phyloP scores from a whole-genome alignment of 2,329 filamentous ascomycete species.

The Pseudocercospora pini-densiflorae region DNA sequence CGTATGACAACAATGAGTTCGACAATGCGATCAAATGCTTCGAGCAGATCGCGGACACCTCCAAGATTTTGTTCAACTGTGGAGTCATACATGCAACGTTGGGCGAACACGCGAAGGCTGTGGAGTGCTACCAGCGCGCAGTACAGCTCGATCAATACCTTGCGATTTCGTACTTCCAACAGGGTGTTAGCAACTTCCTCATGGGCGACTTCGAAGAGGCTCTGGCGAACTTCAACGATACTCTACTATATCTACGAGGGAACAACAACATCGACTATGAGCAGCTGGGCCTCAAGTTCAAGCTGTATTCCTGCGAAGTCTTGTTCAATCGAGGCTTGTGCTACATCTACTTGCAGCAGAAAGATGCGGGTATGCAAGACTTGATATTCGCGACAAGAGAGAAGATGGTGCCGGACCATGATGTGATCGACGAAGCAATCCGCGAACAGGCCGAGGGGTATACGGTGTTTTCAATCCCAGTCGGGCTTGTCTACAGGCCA shows the following conservation, averaged over 20 bases:
- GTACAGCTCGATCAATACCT: constrained; percentile 92
- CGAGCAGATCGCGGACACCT: constrained; percentile 87
- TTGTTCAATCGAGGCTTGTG: constrained; percentile 96
- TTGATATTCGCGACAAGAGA: constrained; percentile 89
- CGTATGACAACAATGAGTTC: constrained; percentile 98
- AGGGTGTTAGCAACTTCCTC: constrained; percentile 97
- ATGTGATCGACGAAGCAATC: constrained; percentile 98
- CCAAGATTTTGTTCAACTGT: constrained; percentile 98
- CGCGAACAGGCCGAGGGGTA: constrained; percentile 94
- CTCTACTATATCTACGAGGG: constrained; percentile 87
- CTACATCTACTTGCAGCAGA: constrained; percentile 95
- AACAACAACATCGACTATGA: constrained; percentile 99
- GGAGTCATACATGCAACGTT: constrained; percentile 97
- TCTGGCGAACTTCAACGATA: constrained; percentile 98
- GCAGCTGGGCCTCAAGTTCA: constrained; percentile 92
- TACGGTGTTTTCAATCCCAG: constrained; percentile 97
- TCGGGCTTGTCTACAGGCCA: constrained; percentile 91
- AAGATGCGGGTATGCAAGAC: constrained; percentile 88
- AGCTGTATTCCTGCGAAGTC: constrained; percentile 95
- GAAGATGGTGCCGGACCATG: constrained; percentile 94
- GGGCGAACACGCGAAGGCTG: constrained; percentile 93
- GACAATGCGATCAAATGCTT: constrained; percentile 86
- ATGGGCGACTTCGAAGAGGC: constrained; percentile 97
- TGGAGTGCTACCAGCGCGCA: constrained; percentile 92
- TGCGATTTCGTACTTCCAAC: constrained; percentile 96